Evolutionary conservation across 352 stramenopile genomes (phyloP), one percentile per base, ranked within the genome.

Genomic region (Phytophthora meadii): DNA sequence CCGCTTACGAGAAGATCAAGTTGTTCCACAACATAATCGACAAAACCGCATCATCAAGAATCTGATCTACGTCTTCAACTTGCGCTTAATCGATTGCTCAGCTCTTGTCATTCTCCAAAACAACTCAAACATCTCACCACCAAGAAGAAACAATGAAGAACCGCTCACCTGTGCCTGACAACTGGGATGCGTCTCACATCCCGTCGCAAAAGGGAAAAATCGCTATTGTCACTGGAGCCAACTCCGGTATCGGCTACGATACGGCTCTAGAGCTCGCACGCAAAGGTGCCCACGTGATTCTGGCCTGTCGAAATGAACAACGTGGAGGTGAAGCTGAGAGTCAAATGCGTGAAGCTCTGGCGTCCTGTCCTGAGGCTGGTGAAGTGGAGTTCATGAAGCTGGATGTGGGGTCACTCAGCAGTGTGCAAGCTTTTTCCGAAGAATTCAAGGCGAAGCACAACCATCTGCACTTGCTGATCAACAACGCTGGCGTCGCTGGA

Each of bases 391-490:
- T 86, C 48, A 68, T 83, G 52, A 61, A 63, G 45, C 53, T 89
- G 9, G 80, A 87, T 36, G 19, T 87, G 57, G 62, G 64, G 36
- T 61, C 65, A 22, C 25, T 84, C 12, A 57, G 32, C 48, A 84
- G 70, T 41, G 64, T 87, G 22, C 51, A 61, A 4, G 48, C 14
- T 4, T 89, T 89, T 50, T 45, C 60, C 2, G 42, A 58, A 9
- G 51, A 49, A 9, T 76, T 84, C 42, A 58, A 41, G 34, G 12
- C 36, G 4, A 42, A 42, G 7, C 36, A 42, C 36, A 6, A 69
- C 10, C 66, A 54, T 0, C 52, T 92, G 1, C 71, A 89, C 51
- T 10, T 89, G 28, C 69, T 91, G 7, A 63, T 91, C 51, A 89
- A 89, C 77, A 89, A 89, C 49, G 82, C 80, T 12, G 42, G 42